Percentiles rank a stretch among this genome's conserved stretches.
phyloP scores from a whole-genome alignment of 345 rosid genomes.

The Brassica rapa region DNA sequence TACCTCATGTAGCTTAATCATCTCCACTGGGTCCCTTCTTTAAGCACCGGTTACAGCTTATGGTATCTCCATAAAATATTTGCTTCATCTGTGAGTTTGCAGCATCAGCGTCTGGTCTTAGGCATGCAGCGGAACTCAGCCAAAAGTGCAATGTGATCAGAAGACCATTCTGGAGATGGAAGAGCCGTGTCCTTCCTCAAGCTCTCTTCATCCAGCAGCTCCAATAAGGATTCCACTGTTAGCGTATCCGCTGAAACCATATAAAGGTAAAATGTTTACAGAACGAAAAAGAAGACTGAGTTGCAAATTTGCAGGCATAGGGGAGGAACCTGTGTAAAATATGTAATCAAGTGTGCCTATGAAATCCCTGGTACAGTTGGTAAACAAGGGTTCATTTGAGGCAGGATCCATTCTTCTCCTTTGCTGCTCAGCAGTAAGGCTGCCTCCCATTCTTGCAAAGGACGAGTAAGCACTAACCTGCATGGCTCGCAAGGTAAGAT shows the following conservation, averaged over 20 bases:
- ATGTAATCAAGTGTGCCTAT: constrained; percentile 92
- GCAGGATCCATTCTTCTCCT: constrained; percentile 82
- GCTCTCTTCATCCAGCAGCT: constrained; percentile 96
- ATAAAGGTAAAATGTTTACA: constrained; percentile 4
- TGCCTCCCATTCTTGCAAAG: constrained; percentile 69
- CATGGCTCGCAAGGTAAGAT: constrained; percentile 21
- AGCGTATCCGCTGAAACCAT: constrained; percentile 78
- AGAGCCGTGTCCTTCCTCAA: constrained; percentile 98
- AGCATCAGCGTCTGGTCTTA: constrained; percentile 79
- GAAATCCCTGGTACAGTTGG: constrained; percentile 93
- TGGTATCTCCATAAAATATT: constrained; percentile 3
- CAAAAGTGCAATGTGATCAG: constrained; percentile 94
- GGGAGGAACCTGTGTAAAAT: constrained; percentile 79
- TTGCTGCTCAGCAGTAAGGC: constrained; percentile 68
- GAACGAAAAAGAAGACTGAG: background rate
- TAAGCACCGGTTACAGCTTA: constrained; percentile 11
- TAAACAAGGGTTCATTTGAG: constrained; percentile 92
- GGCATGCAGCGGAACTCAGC: constrained; percentile 96
- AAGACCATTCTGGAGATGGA: constrained; percentile 99
- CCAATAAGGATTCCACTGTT: constrained; percentile 89
- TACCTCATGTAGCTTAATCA: constrained; percentile 14
- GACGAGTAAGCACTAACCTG: constrained; percentile 99
- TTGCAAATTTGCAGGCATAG: constrained; percentile 1
- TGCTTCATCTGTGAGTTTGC: constrained; percentile 28
- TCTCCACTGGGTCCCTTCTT: constrained; percentile 23